Evolutionary conservation across 2,329 filamentous ascomycete genomes (phyloP).

Genomic region (Xenoacremonium recifei): DNA sequence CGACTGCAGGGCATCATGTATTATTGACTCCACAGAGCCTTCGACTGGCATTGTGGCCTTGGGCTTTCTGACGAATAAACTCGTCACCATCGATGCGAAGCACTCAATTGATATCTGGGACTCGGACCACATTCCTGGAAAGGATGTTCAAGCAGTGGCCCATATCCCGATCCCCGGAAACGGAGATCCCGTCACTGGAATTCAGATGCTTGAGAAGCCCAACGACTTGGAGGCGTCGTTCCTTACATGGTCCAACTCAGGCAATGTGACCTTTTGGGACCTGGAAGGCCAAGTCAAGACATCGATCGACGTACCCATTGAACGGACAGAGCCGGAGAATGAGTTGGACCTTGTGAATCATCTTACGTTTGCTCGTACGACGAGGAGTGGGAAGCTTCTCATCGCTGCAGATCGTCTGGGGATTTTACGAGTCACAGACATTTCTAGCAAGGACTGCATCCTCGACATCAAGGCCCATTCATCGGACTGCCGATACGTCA

Average conservation of each 20-base stretch:
- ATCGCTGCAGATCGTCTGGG: slow-evolving; percentile 85
- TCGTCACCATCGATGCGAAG: slow-evolving; percentile 74
- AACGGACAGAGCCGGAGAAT: slow-evolving; percentile 52
- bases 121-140: slow-evolving; percentile 42
- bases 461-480: slow-evolving; percentile 83
- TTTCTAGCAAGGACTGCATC: slow-evolving; percentile 57
- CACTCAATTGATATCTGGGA: slow-evolving; percentile 71
- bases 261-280: slow-evolving; percentile 81
- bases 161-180: slow-evolving; percentile 60
- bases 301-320: slow-evolving; percentile 66
- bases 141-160: slow-evolving; percentile 35
- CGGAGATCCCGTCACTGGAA: slow-evolving; percentile 68
- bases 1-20: slow-evolving; percentile 36
- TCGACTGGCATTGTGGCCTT: slow-evolving; percentile 60
- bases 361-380: slow-evolving; percentile 58
- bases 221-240: slow-evolving; percentile 69
- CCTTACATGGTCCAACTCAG: slow-evolving; percentile 84
- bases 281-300: slow-evolving; percentile 66
- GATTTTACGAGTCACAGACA: slow-evolving; percentile 70
- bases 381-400: slow-evolving; percentile 62
- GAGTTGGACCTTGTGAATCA: slow-evolving; percentile 58
- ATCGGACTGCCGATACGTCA: slow-evolving; percentile 79
- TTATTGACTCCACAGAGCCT: slow-evolving; percentile 38
- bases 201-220: slow-evolving; percentile 61
- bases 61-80: slow-evolving; percentile 63